Base-by-base conservation (phyloP, 805 yeast genomes). In the Wickerhamiella cacticola region DNA sequence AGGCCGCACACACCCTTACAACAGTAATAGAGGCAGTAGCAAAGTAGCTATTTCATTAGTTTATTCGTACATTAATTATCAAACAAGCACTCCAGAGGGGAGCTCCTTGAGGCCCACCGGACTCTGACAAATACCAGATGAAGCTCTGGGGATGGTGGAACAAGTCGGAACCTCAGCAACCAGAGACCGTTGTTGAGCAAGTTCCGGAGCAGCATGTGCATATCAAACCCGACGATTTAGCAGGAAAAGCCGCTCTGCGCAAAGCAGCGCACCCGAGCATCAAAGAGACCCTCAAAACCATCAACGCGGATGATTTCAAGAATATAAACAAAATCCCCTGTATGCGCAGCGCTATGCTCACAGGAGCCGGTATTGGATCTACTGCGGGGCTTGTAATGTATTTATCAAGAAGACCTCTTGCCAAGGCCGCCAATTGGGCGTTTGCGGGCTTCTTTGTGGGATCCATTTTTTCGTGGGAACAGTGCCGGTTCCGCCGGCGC, bases 391-490 rank as follows among this genome's bases (percentile, higher is more conserved):
- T 53, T 7, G 65, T 63, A 12, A 50, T 65, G 51, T 36, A 52
- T 10, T 35, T 53, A 1, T 38, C 62, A 6, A 49, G 60, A 15
- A 52, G 59, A n/a, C 46, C 57, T 2, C 25, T 50, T 9, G 6
- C 67, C 8, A 73, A 73, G 52, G 79, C 94, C 1, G 69, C 76
- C 13, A 84, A 88, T 59, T 88, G 96, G 95, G 80, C 80, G 8
- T 70, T 83, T 45, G 82, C 82, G 33, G 94, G 92, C 2, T 75
- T 86, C 53, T 64, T 83, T 48, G 61, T 86, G 18, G 96, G 96
- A 0, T 78, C 84, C 40, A 71, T 83, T 0, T 78, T 83, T 23
- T 84, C 94, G 1, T 88, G 95, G 95, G 96, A 88, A 61, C 95
- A 86, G 64, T 88, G 97, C 63, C 71, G 95, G 50, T 70, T 77